Base-by-base conservation (phyloP, 768 basidiomycete species). In the Asterophora parasitica region DNA sequence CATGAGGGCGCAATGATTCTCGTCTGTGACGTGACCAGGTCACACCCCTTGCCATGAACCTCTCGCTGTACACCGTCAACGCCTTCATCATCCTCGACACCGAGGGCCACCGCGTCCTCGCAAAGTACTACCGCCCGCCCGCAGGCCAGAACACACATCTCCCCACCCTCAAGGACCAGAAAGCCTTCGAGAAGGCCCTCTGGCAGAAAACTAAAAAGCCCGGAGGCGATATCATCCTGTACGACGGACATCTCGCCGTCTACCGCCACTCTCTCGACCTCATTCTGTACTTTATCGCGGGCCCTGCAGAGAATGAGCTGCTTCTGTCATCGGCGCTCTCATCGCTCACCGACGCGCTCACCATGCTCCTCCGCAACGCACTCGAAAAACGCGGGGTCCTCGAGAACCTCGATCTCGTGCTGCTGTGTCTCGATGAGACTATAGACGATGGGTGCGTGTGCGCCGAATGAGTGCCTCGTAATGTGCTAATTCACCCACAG, bases 231-330 rank as follows among this genome's bases (percentile, higher is more conserved):
- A 93, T 98, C 60, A 91, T 94, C 60, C 78, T 90, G 32, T 96
- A 83, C 73, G 92, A 85, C 67, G 83, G 79, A 13, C 89, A 91
- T 61, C 78, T 97, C n/a, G 87, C 88, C 35, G 81, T 98, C 20
- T 95, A 95, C 74, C 88, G 88, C 54, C 88, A 96, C 61, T 92
- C 94, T 13, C 82, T 95, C 42, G 96, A 99, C 74, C 82, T 99
- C 59, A 87, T 93, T 46, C 82, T 97, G 65, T 96, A 96, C 75
- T 81, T 98, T 59, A 78, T 97, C 59, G 92, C 90, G 11, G 83
- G 86, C 4, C 77, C 90, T 6, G 72, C 74, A 1, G 93, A 96
- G 69, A 99, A 99, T 68, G 96, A 99, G 66, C 79, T 98, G 46
- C 96, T 97, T 91, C 81, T 98, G 30, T 81, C 88, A 48, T 70